Evolutionary conservation across 2,329 filamentous ascomycete species (phyloP).

Genomic region (Dactylellina haptotyla): DNA sequence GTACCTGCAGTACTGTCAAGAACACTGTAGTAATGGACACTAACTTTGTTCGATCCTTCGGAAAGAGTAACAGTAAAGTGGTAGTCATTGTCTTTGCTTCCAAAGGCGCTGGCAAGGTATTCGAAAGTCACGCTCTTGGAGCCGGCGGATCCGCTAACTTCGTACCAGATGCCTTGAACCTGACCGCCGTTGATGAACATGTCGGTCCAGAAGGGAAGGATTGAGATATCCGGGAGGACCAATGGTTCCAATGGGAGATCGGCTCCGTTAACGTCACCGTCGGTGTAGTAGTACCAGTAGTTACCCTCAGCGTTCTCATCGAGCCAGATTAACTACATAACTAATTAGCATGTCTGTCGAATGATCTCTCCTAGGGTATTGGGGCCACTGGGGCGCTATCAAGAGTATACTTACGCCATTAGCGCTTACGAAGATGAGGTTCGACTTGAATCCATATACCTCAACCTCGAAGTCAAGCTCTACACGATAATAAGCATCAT

Average conservation of each 20-base stretch:
- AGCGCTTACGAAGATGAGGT: conserved; percentile 23
- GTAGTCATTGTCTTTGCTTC: conserved; percentile 19
- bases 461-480: conserved; percentile 33
- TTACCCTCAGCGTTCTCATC: conserved; percentile 23
- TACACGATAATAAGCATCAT: conserved; percentile 34
- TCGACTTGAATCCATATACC: conserved; percentile 38
- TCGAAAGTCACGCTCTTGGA: conserved; percentile 21
- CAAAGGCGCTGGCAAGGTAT: conserved; percentile 24
- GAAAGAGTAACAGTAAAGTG: conserved; percentile 30
- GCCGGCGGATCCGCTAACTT: conserved; percentile 5
- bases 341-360: not conserved
- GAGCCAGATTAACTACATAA: conserved; percentile 34
- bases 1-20: conserved; percentile 18
- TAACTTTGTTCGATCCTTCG: conserved; percentile 25
- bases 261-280: conserved; percentile 29
- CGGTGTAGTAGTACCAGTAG: conserved; percentile 29
- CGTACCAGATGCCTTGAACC: conserved; percentile 42
- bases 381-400: not conserved
- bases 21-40: conserved; percentile 19
- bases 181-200: conserved; percentile 17
- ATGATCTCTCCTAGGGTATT: too few relatives aligned
- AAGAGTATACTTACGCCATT: conserved; percentile 31
- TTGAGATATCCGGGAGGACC: conserved; percentile 38
- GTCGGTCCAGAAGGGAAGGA: conserved; percentile 48
- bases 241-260: conserved; percentile 18